Base-by-base conservation (phyloP, 2,329 filamentous ascomycete genomes). In the Penicillium sp. region DNA sequence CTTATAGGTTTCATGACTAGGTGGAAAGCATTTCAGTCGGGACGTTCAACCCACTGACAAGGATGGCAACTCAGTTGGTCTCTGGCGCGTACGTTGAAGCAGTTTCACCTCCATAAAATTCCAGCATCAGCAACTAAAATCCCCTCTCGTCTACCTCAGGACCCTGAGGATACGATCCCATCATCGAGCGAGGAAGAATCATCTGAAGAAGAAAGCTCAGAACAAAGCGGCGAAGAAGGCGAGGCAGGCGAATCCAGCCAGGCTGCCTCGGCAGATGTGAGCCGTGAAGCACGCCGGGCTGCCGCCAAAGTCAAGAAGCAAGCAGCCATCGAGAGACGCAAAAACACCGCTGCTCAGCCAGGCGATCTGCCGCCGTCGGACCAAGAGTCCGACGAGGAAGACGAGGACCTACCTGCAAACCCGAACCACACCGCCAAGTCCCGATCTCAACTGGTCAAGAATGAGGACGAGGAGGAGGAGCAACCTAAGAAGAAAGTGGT, bases 1-100 rank as follows among this genome's bases (percentile, higher is more conserved):
- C n/a, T n/a, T n/a, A n/a, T n/a, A n/a, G n/a, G n/a, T n/a, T n/a
- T n/a, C 18, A 9, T 17, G 32, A n/a, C 6, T 23, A 95, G 89
- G 89, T 47, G 92, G 92, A 59, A 95, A 95, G 69, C 83, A 94
- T 60, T 98, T 93, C 71, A 95, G 89, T 51, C 84, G 87, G 51
- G 82, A 95, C 64, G 80, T 96, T 31, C 82, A 85, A 64, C 89
- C 89, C 13, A 70, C 92, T 57, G 89, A 95, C 59, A 82, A 81
- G 52, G 85, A 96, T 60, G 92, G 90, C 54, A 92, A 92, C 59
- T 80, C 86, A 53, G 74, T 90, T 47, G 82, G 84, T 73, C 90
- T 95, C 77, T 95, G 90, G 85, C 80, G 77, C 61, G 77, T 80
- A 60, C 68, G 78, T 59, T 44, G 27, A 17, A 59, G 39, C 29